phyloP scores from a whole-genome alignment of 1,284 basidiomycete genomes.

The Pascua sp. region DNA sequence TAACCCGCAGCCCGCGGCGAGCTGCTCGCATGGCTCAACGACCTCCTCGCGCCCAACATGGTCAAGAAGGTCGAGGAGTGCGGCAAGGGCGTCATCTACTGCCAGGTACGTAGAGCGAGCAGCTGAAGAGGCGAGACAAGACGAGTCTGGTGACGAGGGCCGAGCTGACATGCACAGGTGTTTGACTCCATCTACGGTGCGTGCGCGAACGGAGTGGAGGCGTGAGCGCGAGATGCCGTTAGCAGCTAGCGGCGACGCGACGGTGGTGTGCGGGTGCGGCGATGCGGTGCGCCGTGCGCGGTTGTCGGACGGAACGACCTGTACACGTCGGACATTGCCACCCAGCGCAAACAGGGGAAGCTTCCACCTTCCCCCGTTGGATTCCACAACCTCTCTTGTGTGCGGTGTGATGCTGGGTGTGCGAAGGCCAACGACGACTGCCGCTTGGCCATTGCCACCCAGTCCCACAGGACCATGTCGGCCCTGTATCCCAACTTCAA shows the following conservation, averaged over 20 bases:
- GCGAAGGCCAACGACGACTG: too few relatives aligned
- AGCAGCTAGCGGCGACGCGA: not conserved
- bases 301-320: not conserved
- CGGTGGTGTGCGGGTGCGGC: too few relatives aligned
- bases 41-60: constrained; percentile 65
- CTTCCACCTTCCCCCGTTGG: too few relatives aligned
- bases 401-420: too few relatives aligned
- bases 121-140: too few relatives aligned
- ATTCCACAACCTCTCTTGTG: too few relatives aligned
- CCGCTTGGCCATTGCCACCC: too few relatives aligned
- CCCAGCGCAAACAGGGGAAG: too few relatives aligned
- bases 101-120: constrained; percentile 57
- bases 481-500: too few relatives aligned
- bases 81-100: constrained; percentile 83
- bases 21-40: constrained; percentile 89
- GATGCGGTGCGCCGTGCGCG: not conserved
- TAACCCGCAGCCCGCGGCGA: constrained; percentile 62
- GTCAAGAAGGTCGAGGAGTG: constrained; percentile 95
- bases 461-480: too few relatives aligned
- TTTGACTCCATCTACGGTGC: constrained; percentile 88
- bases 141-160: not conserved
- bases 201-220: constrained; percentile 12
- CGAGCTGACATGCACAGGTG: constrained; percentile 51
- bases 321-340: too few relatives aligned
- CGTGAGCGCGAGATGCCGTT: not conserved